phyloP scores from a whole-genome alignment of 768 basidiomycete genomes.

The Russula abietina region DNA sequence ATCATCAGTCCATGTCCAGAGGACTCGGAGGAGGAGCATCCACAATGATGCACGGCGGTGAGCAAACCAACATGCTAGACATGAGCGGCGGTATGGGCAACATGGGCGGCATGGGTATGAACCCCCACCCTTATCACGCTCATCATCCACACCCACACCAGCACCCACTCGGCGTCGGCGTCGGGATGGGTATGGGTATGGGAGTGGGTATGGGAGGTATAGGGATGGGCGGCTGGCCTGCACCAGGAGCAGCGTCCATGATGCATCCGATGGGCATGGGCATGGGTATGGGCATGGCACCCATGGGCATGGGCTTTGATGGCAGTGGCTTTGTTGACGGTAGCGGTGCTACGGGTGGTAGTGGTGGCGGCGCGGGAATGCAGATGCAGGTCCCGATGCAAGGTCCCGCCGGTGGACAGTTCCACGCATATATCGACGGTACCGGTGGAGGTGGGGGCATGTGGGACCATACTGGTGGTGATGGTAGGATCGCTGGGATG shows the following conservation, averaged over 20 bases:
- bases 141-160: neutral
- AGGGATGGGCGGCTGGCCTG: constrained; percentile 24
- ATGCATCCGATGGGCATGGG: constrained; percentile 22
- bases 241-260: constrained; percentile 10
- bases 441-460: constrained; percentile 28
- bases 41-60: neutral
- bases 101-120: constrained; percentile 11
- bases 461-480: constrained; percentile 30
- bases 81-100: constrained; percentile 12
- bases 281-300: constrained; percentile 22
- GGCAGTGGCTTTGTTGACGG: neutral
- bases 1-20: constrained; percentile 10
- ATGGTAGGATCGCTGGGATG: constrained; percentile 27
- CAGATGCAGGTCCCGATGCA: constrained; percentile 7
- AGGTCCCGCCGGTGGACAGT: neutral
- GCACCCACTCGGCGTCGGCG: neutral
- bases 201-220: neutral
- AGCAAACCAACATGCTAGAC: constrained; percentile 28
- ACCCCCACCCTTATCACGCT: neutral
- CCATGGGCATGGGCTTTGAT: constrained; percentile 7
- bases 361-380: neutral
- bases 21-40: neutral
- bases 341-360: neutral
- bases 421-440: constrained; percentile 26
- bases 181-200: neutral